Conservation (phyloP, 2,329 filamentous ascomycete species). For the Colletotrichum sp. region DNA sequence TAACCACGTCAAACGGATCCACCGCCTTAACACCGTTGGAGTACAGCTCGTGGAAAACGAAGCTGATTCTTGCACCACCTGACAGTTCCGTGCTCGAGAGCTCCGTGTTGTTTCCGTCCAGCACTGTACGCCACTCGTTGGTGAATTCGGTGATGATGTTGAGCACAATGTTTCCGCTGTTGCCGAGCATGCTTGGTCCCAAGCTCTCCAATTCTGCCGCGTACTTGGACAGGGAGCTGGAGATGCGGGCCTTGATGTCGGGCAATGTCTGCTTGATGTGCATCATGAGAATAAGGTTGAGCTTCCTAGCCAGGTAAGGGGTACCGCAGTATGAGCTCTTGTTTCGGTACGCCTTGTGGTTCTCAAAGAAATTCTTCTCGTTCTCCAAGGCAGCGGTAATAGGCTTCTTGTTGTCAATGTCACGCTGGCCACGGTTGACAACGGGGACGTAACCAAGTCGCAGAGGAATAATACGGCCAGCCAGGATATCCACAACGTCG, state of each 20-base stretch:
- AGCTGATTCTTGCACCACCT: conserved; percentile 96
- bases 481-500: conserved; percentile 97
- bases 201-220: conserved; percentile 78
- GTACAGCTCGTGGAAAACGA: conserved; percentile 99
- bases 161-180: conserved; percentile 93
- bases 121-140: conserved; percentile 93
- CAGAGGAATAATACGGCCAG: conserved; percentile 94
- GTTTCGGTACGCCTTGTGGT: conserved; percentile 97
- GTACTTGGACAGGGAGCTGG: conserved; percentile 94
- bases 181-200: conserved; percentile 93
- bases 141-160: conserved; percentile 99
- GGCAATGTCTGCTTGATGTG: conserved; percentile 99
- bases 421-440: conserved; percentile 95
- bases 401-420: conserved; percentile 97
- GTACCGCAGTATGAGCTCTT: conserved; percentile 99
- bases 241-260: conserved; percentile 96
- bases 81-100: conserved; percentile 93
- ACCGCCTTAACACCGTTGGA: conserved; percentile 97
- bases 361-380: conserved; percentile 97
- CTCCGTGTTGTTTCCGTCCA: conserved; percentile 97
- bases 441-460: conserved; percentile 95
- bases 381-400: conserved; percentile 91
- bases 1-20: conserved; percentile 96
- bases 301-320: conserved; percentile 92
- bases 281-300: conserved; percentile 99